Evolutionary conservation across 2,329 filamentous ascomycete species (phyloP), one percentile per base, ranked within the genome.

Genomic region (Pseudogymnoascus sp.): DNA sequence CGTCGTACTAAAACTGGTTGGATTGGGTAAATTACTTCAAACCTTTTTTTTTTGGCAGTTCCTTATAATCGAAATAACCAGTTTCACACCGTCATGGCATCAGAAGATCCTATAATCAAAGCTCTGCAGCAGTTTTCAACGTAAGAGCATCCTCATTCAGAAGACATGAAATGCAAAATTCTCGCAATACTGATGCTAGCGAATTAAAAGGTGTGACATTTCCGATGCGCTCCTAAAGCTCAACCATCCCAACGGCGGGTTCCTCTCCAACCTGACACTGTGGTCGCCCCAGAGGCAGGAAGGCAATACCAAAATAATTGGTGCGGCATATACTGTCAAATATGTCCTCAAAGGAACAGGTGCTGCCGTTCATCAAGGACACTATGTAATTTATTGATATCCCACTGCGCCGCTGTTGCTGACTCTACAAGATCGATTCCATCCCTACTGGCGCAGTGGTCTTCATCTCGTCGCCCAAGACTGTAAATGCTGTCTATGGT

Each of bases 181-280:
- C 9, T 12, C 33, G 4, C 9, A 36, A 36, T 36, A 36, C 33
- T 36, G 10, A 36, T 13, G 33, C 33, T 2, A 75, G 68, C 2
- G 21, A 10, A 4, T 69, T 61, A 15, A 8, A 65, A 80, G 76
- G 35, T 80, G 76, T 69, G 79, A 81, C 66, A 77, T 82, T 40
- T 78, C 79, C 48, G 80, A 82, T 64, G 81, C 79, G 1, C 74
- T 83, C 1, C 74, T 74, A 65, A 82, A 82, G 69, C 73, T 83
- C 45, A 71, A 71, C 65, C 15, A 29, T n/a, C 74, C 71, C 64
- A 72, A 81, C 66, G 81, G 81, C 64, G 81, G 81, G 45, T 84
- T 83, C 69, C 33, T 60, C 35, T 27, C 59, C 35, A 29, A 39
- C 18, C 13, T 21, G n/a, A 42, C 27, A 12, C 13, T 64, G 4